Percentiles rank a stretch among this genome's conserved stretches.
These are phyloP conservation scores for Margaritispora aquatica DNA, from an alignment of 495 filamentous ascomycete species.

Conservation along the genomic window DNA sequence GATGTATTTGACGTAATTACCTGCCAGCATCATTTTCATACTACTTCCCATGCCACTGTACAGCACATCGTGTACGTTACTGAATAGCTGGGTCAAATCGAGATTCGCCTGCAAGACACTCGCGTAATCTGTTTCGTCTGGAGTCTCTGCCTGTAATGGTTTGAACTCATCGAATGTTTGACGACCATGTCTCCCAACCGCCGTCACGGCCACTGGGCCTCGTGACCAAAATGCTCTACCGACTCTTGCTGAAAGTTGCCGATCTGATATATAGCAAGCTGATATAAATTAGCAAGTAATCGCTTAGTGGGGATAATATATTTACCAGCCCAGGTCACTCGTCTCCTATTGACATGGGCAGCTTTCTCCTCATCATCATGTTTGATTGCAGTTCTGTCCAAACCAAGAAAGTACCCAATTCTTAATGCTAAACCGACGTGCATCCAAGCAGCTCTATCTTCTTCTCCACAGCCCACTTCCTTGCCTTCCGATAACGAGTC, in stretches of 20 bases:
- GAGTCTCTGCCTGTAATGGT: constrained; percentile 43
- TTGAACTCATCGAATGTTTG: constrained; percentile 49
- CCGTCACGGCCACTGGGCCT: constrained; percentile 54
- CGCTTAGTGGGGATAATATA: background rate
- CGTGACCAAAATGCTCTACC: constrained; percentile 61
- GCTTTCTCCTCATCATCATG: constrained; percentile 39
- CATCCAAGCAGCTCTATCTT: constrained; percentile 62
- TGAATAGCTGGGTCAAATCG: constrained; percentile 56
- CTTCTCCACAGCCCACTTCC: constrained; percentile 53
- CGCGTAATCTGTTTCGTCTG: constrained; percentile 54
- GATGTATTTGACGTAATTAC: constrained; percentile 60
- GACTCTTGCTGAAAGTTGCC: constrained; percentile 54
- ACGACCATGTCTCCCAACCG: constrained; percentile 32
- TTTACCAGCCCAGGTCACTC: constrained; percentile 53
- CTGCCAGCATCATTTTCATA: constrained; percentile 55
- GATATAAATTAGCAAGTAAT: background rate
- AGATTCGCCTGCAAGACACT: constrained; percentile 55
- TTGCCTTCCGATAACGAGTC: constrained; percentile 38
- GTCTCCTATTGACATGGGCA: constrained; percentile 40
- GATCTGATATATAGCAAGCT: constrained; percentile 52
- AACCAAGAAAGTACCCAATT: constrained; percentile 52
- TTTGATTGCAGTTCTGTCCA: constrained; percentile 51
- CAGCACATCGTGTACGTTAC: constrained; percentile 57
- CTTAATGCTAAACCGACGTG: constrained; percentile 55
- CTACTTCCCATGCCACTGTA: constrained; percentile 58